Percentiles rank a stretch among this genome's conserved stretches.
phyloP scores from a whole-genome alignment of 306 rosid genomes.

The Senna tora region DNA sequence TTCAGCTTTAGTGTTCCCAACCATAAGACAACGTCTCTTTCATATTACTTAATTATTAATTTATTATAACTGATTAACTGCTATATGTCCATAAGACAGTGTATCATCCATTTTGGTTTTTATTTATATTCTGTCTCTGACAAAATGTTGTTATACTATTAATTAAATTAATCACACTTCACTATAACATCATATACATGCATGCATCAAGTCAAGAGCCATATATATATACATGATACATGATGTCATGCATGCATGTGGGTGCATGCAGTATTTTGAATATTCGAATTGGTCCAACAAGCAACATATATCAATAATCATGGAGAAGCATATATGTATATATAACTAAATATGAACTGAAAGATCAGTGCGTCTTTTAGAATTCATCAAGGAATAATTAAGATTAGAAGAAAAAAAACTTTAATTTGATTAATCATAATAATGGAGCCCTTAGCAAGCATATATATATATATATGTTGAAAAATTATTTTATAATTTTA shows the following conservation, averaged over 20 bases:
- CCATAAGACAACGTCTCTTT: conserved; percentile 33
- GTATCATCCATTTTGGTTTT: conserved; percentile 20
- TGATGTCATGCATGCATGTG: conserved; percentile 13
- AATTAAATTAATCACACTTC: not conserved
- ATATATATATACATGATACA: conserved; percentile 26
- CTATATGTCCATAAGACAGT: conserved; percentile 32
- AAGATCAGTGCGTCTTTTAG: conserved; percentile 1
- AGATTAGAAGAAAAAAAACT: not conserved
- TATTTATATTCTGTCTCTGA: conserved; percentile 32
- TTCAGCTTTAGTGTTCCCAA: conserved; percentile 30
- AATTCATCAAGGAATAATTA: not conserved
- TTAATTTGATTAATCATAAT: not conserved
- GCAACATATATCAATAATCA: conserved; percentile 26
- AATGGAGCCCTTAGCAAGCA: conserved; percentile 36
- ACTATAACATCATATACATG: no score
- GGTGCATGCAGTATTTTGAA: conserved; percentile 42
- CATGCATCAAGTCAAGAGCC: not conserved
- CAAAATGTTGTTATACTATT: not conserved
- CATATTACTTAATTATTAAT: not conserved
- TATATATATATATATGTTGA: not conserved
- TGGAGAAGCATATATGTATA: conserved; percentile 27
- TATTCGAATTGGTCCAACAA: conserved; percentile 42
- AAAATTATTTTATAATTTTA: no score
- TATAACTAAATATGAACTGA: conserved; percentile 36
- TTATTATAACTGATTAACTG: conserved; percentile 1